Percentiles rank a stretch among this genome's conserved stretches.
Evolutionary conservation across 805 yeast species (phyloP).

Genomic region (Suhomyces pyralidae): DNA sequence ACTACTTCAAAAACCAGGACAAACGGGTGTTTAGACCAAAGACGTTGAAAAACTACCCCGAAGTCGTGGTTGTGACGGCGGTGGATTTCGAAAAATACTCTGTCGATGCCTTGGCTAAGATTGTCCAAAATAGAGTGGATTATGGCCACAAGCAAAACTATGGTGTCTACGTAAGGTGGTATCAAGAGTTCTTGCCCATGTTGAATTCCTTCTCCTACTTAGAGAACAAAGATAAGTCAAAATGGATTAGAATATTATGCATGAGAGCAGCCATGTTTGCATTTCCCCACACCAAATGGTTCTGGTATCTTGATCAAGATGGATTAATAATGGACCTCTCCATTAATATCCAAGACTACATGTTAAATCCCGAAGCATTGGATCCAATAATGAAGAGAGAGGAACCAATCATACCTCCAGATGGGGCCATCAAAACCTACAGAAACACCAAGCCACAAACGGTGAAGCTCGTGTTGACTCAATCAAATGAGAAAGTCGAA

Average conservation of each 20-base stretch:
- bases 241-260: slow-evolving; percentile 63
- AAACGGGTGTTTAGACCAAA: slow-evolving; percentile 48
- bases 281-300: slow-evolving; percentile 85
- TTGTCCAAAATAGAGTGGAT: slow-evolving; percentile 84
- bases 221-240: slow-evolving; percentile 40
- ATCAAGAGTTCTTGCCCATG: slow-evolving; percentile 73
- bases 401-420: slow-evolving; percentile 69
- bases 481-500: slow-evolving; percentile 60
- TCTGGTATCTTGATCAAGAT: slow-evolving; percentile 83
- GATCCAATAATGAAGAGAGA: slow-evolving; percentile 64
- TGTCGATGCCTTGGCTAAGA: slow-evolving; percentile 54
- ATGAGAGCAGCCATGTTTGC: slow-evolving; percentile 90
- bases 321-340: slow-evolving; percentile 72
- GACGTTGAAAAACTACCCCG: slow-evolving; percentile 46
- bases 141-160: slow-evolving; percentile 79
- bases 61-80: slow-evolving; percentile 72
- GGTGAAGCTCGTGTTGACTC: slow-evolving; percentile 64
- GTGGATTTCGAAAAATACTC: slow-evolving; percentile 71
- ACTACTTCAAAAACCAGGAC: slow-evolving; percentile 63
- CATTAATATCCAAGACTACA: slow-evolving; percentile 55
- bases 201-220: slow-evolving; percentile 44
- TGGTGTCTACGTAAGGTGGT: slow-evolving; percentile 83
- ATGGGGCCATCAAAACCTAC: slow-evolving; percentile 67
- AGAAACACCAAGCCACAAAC: slow-evolving; percentile 53
- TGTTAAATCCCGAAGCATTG: slow-evolving; percentile 59